Evolutionary conservation across 1,284 basidiomycete species (phyloP).

Genomic region (Takashimella tepidaria): DNA sequence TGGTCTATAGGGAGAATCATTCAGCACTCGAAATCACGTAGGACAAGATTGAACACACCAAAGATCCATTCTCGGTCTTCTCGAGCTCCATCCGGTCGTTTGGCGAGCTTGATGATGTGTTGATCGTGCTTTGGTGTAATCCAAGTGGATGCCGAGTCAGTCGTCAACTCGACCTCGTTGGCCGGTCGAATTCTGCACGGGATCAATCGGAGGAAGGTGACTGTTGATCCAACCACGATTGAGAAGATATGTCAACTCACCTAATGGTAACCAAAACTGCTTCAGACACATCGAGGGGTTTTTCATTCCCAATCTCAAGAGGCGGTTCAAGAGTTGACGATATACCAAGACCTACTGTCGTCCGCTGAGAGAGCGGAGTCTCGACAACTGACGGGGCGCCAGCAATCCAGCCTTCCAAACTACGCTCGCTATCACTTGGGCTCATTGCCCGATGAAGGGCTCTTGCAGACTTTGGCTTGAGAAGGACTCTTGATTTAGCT

Average conservation of each 20-base stretch:
- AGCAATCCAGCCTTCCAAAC: conserved; percentile 70
- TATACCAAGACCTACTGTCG: background rate
- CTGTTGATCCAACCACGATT: conserved; percentile 1
- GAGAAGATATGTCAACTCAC: conserved; percentile 48
- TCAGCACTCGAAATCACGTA: conserved; percentile 50
- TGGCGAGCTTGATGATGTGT: conserved; percentile 37
- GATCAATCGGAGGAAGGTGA: background rate
- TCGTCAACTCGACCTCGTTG: conserved; percentile 45
- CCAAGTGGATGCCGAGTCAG: conserved; percentile 33
- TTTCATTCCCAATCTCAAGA: background rate
- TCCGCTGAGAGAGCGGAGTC: background rate
- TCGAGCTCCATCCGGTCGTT: conserved; percentile 28
- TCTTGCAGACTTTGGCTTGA: conserved; percentile 19
- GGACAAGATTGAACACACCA: conserved; percentile 57
- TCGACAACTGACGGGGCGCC: conserved; percentile 30
- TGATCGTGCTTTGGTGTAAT: conserved; percentile 34
- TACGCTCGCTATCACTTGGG: conserved; percentile 67
- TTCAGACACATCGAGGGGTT: conserved; percentile 49
- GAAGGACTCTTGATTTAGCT: conserved; percentile 31
- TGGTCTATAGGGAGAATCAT: conserved; percentile 42
- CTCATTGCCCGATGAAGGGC: conserved; percentile 45
- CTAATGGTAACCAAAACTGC: conserved; percentile 83
- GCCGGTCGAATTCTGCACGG: conserved; percentile 62
- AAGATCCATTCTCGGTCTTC: conserved; percentile 47
- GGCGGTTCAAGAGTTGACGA: background rate